A percentile compares a stretch with the other conserved stretches of the same genome.
These are phyloP conservation scores for Kentomonas sorsogonicus DNA, from an alignment of 208 protist genomes.

Conservation along the genomic window DNA sequence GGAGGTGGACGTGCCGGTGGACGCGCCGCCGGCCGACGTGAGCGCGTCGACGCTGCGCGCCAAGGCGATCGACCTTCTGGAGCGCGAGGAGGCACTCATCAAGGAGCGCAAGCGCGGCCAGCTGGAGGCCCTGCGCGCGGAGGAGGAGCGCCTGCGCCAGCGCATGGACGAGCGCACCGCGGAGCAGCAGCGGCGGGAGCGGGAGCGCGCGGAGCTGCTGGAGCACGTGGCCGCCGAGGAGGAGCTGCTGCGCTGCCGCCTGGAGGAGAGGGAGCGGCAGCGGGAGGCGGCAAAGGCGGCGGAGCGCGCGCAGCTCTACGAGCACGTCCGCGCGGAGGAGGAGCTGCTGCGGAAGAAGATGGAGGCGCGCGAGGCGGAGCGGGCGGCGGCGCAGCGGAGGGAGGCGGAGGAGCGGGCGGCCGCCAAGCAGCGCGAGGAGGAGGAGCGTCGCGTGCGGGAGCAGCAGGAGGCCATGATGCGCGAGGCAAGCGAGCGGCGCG, in stretches of 20 bases:
- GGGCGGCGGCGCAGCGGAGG: conserved; percentile 12
- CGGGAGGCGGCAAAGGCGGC: conserved; percentile 32
- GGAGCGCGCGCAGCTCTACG: conserved; percentile 36
- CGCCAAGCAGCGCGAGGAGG: conserved; percentile 17
- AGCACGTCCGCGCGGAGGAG: conserved; percentile 66
- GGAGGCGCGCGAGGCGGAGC: conserved; percentile 25
- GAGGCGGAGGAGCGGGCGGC: conserved; percentile 14
- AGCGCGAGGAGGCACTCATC: conserved; percentile 50
- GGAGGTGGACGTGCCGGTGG: neutral
- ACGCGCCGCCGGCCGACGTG: conserved; percentile 3
- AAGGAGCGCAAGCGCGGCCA: conserved; percentile 17
- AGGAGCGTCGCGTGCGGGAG: conserved; percentile 16
- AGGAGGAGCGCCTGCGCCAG: conserved; percentile 30
- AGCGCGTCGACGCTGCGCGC: conserved; percentile 31
- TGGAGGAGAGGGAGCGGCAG: conserved; percentile 25
- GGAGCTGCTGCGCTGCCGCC: conserved; percentile 23
- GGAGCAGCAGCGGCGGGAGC: conserved; percentile 11
- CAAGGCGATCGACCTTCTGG: conserved; percentile 71
- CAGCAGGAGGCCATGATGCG: conserved; percentile 36
- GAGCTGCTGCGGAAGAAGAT: conserved; percentile 49
- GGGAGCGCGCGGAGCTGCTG: neutral
- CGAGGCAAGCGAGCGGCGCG: conserved; percentile 17
- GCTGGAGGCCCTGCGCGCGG: conserved; percentile 16
- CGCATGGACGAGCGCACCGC: conserved; percentile 40
- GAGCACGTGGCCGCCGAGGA: conserved; percentile 15